phyloP scores from a whole-genome alignment of 495 filamentous ascomycete genomes.

The Saxophila tyrrhenica region DNA sequence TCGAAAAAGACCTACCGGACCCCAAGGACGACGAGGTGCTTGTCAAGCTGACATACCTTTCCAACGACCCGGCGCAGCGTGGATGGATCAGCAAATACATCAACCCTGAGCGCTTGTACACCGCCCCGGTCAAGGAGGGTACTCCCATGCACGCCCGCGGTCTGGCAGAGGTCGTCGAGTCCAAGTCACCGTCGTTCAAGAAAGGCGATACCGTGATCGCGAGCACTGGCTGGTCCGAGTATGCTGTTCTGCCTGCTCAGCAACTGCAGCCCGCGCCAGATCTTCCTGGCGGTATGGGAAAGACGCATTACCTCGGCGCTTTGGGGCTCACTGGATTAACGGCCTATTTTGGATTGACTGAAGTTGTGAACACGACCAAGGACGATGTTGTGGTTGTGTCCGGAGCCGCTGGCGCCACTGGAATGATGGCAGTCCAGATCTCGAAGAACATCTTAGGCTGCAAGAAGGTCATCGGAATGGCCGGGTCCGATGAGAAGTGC shows the following conservation, averaged over 20 bases:
- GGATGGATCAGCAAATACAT: slow-evolving; percentile 55
- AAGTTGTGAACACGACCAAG: slow-evolving; percentile 28
- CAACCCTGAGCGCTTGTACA: slow-evolving; percentile 44
- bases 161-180: slow-evolving; percentile 43
- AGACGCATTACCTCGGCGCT: slow-evolving; percentile 40
- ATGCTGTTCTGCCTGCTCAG: slow-evolving; percentile 33
- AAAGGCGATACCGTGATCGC: slow-evolving; percentile 35
- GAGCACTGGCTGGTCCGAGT: slow-evolving; percentile 40
- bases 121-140: slow-evolving; percentile 53
- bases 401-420: slow-evolving; percentile 56
- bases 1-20: slow-evolving; percentile 35
- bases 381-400: slow-evolving; percentile 39
- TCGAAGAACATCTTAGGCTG: slow-evolving; percentile 45
- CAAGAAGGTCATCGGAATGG: slow-evolving; percentile 49
- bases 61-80: slow-evolving; percentile 74
- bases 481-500: slow-evolving; percentile 56
- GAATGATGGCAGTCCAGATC: slow-evolving; percentile 47
- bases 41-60: slow-evolving; percentile 55
- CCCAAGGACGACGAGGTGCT: slow-evolving; percentile 52
- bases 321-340: slow-evolving; percentile 41
- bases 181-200: slow-evolving; percentile 29
- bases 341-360: slow-evolving; percentile 40
- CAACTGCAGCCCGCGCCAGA: slow-evolving; percentile 21
- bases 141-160: slow-evolving; percentile 54
- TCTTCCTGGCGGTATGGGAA: slow-evolving; percentile 20